phyloP scores from a whole-genome alignment of 495 filamentous ascomycete species.

The Tuber magnatum region DNA sequence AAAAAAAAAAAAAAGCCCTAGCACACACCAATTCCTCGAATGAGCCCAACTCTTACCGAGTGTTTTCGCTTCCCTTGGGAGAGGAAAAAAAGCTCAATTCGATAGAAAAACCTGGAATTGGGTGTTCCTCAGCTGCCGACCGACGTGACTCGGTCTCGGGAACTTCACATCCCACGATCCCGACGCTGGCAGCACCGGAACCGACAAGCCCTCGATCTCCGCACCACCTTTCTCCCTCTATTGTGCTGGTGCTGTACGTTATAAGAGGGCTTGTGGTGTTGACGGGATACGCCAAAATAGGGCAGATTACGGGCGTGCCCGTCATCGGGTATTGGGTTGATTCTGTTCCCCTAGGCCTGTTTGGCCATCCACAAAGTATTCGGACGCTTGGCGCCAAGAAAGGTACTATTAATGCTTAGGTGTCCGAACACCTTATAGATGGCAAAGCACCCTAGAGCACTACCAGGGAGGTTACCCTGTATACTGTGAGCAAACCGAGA shows the following conservation, averaged over 20 bases:
- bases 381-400: too few species aligned
- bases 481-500: too few species aligned
- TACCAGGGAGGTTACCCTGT: too few species aligned
- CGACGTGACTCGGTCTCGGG: neutral
- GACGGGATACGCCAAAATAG: too few species aligned
- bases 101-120: neutral
- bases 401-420: too few species aligned
- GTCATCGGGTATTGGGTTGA: neutral
- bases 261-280: too few species aligned
- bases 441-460: too few species aligned
- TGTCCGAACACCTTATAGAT: too few species aligned
- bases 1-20: neutral
- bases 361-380: neutral
- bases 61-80: neutral
- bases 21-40: neutral
- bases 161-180: neutral
- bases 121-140: neutral
- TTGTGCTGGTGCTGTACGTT: too few species aligned
- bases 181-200: neutral
- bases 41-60: too few species aligned
- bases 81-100: neutral
- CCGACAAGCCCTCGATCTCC: neutral
- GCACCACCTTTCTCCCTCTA: too few species aligned
- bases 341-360: neutral
- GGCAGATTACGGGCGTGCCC: too few species aligned